phyloP scores from a whole-genome alignment of 352 stramenopile species.

The Porosira glacialis region DNA sequence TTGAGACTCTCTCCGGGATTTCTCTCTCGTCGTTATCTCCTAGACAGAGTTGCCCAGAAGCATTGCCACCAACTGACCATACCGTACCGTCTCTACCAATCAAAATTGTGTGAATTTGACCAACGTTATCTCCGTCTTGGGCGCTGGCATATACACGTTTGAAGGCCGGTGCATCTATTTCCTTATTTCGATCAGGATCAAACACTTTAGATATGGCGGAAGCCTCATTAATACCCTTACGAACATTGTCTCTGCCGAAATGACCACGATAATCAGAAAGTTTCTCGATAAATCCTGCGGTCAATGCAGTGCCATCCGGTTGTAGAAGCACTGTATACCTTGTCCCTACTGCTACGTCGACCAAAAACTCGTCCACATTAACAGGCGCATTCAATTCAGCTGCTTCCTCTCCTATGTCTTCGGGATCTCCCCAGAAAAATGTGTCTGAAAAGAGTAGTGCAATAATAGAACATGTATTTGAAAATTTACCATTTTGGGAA shows the following conservation, averaged over 20 bases:
- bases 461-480: too few species aligned
- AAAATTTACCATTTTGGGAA: too few species aligned
- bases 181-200: not conserved
- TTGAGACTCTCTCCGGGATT: constrained; percentile 10
- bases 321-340: constrained; percentile 36
- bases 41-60: constrained; percentile 35
- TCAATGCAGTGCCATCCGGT: constrained; percentile 12
- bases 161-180: constrained; percentile 19
- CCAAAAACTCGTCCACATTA: too few species aligned
- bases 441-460: too few species aligned
- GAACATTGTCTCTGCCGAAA: constrained; percentile 8
- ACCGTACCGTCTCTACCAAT: constrained; percentile 31
- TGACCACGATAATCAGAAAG: constrained; percentile 24
- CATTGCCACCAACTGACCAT: constrained; percentile 30
- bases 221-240: constrained; percentile 20
- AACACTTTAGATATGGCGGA: constrained; percentile 17
- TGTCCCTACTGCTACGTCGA: constrained; percentile 21
- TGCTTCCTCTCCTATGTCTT: too few species aligned
- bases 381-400: too few species aligned
- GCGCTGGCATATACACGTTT: constrained; percentile 25
- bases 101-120: constrained; percentile 40
- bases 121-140: constrained; percentile 23
- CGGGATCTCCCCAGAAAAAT: too few species aligned
- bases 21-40: constrained; percentile 18
- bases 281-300: constrained; percentile 39